Evolutionary conservation across 192 early-diverging fungal genomes (phyloP).

Genomic region (Umbelopsis ramanniana): DNA sequence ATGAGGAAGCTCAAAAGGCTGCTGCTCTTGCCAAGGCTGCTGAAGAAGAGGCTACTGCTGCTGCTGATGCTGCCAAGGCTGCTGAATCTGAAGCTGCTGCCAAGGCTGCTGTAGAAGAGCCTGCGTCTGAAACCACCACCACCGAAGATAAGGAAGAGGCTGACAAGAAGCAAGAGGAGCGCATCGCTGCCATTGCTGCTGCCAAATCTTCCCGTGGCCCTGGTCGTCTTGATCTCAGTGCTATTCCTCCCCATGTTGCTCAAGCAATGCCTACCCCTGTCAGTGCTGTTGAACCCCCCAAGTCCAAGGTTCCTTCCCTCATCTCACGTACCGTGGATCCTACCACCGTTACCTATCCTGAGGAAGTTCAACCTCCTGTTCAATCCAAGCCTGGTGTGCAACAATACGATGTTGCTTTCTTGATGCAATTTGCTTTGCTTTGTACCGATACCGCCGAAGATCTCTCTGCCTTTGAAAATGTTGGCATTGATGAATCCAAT

Average conservation of each 20-base stretch:
- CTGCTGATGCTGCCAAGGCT: neutral
- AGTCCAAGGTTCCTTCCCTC: constrained; percentile 43
- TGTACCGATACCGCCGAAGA: constrained; percentile 66
- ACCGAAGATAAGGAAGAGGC: constrained; percentile 13
- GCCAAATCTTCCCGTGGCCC: constrained; percentile 35
- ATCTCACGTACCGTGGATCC: constrained; percentile 49
- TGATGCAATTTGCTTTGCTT: constrained; percentile 75
- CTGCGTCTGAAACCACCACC: neutral
- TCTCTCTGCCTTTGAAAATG: constrained; percentile 51
- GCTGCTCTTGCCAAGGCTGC: constrained; percentile 7
- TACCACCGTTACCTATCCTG: constrained; percentile 47
- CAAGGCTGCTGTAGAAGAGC: neutral
- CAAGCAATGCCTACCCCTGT: constrained; percentile 47
- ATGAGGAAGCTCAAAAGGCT: neutral
- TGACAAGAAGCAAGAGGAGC: constrained; percentile 29
- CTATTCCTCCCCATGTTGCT: constrained; percentile 43
- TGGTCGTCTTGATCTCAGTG: constrained; percentile 36
- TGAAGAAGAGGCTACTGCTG: neutral
- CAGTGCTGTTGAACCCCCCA: constrained; percentile 46
- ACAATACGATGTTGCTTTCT: constrained; percentile 74
- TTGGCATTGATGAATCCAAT: constrained; percentile 48
- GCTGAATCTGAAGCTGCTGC: neutral
- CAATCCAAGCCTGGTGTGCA: constrained; percentile 60
- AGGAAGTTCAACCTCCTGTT: constrained; percentile 41
- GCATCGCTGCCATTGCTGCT: constrained; percentile 34